Conservation (phyloP, 257 asterid species). For the Plantago ovata region DNA sequence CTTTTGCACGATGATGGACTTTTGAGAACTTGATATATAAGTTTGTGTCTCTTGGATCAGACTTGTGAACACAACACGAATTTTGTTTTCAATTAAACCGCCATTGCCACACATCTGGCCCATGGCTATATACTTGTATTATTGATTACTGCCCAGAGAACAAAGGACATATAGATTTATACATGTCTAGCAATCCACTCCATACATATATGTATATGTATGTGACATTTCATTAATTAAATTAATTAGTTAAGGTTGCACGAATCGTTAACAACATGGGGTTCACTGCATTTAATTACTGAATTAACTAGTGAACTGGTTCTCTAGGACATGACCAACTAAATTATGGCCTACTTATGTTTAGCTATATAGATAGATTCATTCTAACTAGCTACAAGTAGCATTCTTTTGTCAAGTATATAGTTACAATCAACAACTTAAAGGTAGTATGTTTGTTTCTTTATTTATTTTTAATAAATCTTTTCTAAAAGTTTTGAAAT, state of each 20-base stretch:
- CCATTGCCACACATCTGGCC: background rate
- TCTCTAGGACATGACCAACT: no score
- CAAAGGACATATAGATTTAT: background rate
- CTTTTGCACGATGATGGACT: background rate
- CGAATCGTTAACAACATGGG: background rate
- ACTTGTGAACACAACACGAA: background rate
- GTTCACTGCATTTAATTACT: no score
- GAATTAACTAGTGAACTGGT: no score
- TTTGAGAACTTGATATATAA: background rate
- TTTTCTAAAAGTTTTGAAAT: no score
- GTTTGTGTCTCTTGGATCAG: background rate
- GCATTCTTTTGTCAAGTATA: no score
- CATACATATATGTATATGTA: background rate
- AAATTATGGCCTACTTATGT: no score
- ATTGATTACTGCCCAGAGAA: background rate
- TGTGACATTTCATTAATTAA: background rate
- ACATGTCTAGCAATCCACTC: background rate
- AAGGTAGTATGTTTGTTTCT: no score
- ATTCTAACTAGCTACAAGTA: no score
- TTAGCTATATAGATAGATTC: no score
- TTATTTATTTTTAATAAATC: no score
- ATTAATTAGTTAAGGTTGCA: background rate
- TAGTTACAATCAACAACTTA: no score
- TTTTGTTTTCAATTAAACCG: background rate
- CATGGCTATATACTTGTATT: background rate